These are phyloP conservation scores for Septoria linicola DNA, from an alignment of 2,329 filamentous ascomycete species.

Conservation along the genomic window DNA sequence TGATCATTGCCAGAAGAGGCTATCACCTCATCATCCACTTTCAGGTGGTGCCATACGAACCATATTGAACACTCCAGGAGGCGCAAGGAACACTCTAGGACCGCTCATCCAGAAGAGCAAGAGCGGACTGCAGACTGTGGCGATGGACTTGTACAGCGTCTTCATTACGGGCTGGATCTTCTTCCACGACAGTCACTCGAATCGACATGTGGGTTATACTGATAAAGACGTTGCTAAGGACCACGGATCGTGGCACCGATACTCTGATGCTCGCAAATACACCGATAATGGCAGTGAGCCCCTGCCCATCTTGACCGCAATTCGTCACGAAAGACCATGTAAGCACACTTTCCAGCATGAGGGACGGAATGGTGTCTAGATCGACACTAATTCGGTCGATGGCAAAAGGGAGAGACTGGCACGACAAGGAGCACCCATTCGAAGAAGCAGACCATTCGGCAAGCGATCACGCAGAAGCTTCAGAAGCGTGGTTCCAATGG, in stretches of 20 bases:
- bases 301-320: constrained; percentile 33
- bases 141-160: constrained; percentile 38
- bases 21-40: constrained; percentile 37
- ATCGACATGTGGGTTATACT: constrained; percentile 24
- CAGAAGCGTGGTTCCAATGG: constrained; percentile 42
- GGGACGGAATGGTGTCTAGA: too few relatives aligned
- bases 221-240: constrained; percentile 28
- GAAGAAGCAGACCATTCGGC: constrained; percentile 28
- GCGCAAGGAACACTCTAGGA: constrained; percentile 33
- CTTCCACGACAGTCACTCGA: constrained; percentile 32
- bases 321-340: constrained; percentile 34
- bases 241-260: constrained; percentile 36
- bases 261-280: constrained; percentile 30
- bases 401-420: constrained; percentile 36
- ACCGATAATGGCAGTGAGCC: constrained; percentile 31
- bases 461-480: constrained; percentile 34
- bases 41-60: constrained; percentile 37
- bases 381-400: too few relatives aligned
- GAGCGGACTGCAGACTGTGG: constrained; percentile 34
- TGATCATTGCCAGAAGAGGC: constrained; percentile 37
- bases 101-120: constrained; percentile 36
- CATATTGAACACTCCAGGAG: constrained; percentile 31
- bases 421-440: constrained; percentile 32
- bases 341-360: too few relatives aligned
- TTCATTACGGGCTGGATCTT: constrained; percentile 38